A percentile compares a stretch with the other conserved stretches of the same genome.
phyloP scores from a whole-genome alignment of 345 rosid species.

The Syzygium aqueum region DNA sequence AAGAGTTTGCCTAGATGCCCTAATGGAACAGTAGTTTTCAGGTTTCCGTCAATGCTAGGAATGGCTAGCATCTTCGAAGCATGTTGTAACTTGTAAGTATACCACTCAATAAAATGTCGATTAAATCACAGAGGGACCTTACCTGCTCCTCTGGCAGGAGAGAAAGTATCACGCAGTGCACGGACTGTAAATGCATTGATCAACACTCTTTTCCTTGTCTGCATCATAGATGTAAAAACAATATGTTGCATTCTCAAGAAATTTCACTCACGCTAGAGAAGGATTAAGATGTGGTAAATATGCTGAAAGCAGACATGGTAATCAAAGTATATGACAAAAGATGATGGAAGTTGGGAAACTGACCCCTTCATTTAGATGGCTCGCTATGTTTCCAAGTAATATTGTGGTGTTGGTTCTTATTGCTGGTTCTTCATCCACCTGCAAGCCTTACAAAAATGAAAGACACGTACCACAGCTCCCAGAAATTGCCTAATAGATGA shows the following conservation, averaged over 20 bases:
- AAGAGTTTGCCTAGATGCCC: background rate
- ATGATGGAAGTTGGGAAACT: background rate
- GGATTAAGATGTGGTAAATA: background rate
- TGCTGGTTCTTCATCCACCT: slow-evolving; percentile 99
- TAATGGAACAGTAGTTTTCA: background rate
- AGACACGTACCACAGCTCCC: background rate
- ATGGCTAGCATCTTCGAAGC: background rate
- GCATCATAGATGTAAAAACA: slow-evolving; percentile 2
- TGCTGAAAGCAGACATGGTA: background rate
- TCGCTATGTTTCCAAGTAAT: slow-evolving; percentile 93
- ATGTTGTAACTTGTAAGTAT: background rate
- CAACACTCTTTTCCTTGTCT: slow-evolving; percentile 95
- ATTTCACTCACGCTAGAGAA: background rate
- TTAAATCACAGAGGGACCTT: background rate
- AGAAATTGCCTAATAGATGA: background rate
- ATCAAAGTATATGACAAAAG: background rate
- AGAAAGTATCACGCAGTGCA: slow-evolving; percentile 90
- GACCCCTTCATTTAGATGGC: slow-evolving; percentile 88
- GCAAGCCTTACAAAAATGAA: slow-evolving; percentile 2
- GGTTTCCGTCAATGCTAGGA: background rate
- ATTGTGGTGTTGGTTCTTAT: slow-evolving; percentile 97
- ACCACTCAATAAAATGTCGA: background rate
- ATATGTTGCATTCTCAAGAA: background rate
- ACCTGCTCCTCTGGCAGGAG: slow-evolving; percentile 99
- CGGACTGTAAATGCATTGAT: slow-evolving; percentile 99